Percentiles rank a stretch among this genome's conserved stretches.
These are phyloP conservation scores for Calvatia gigantea DNA, from an alignment of 768 basidiomycete species.

Conservation along the genomic window DNA sequence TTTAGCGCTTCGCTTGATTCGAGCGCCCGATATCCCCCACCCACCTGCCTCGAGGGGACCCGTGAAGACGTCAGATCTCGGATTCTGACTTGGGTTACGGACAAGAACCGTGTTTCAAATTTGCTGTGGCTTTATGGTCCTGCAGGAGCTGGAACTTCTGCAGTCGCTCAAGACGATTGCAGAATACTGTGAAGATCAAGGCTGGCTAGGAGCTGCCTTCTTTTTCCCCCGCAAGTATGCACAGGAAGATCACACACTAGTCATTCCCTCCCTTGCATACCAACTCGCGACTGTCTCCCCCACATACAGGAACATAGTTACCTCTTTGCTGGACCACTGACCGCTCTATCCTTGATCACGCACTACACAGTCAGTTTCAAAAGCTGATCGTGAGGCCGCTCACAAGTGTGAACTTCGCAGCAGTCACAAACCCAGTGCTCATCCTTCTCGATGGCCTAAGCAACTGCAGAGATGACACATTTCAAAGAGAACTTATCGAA, in stretches of 20 bases:
- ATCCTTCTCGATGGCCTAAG: not conserved
- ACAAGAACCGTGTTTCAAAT: not conserved
- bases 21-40: not conserved
- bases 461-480: not conserved
- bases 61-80: not conserved
- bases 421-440: not conserved
- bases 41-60: not conserved
- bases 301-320: not conserved
- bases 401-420: too few species aligned
- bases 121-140: conserved; percentile 7
- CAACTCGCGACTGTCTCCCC: not conserved
- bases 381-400: not conserved
- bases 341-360: not conserved
- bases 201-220: not conserved
- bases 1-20: not conserved
- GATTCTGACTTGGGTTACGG: not conserved
- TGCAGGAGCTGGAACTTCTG: conserved; percentile 8
- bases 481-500: not conserved
- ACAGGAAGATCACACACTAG: not conserved
- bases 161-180: conserved; percentile 3
- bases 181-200: not conserved
- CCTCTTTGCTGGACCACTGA: not conserved
- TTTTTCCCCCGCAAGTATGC: not conserved
- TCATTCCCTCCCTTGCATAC: not conserved
- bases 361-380: not conserved